Conservation (phyloP, 805 yeast genomes). For the Naumovozyma castellii region DNA sequence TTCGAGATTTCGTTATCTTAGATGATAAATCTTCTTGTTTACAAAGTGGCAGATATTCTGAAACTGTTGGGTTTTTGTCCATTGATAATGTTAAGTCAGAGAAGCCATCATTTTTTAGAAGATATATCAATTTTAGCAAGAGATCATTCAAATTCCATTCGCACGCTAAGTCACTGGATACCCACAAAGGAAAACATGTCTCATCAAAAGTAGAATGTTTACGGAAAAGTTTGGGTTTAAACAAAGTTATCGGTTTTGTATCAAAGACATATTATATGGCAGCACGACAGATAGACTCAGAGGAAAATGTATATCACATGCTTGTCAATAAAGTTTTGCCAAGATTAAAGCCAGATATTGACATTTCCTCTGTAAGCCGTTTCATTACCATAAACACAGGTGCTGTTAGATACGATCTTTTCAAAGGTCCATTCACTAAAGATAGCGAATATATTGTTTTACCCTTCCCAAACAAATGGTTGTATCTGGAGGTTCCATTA, state of each 20-base stretch:
- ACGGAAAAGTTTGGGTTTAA: conserved; percentile 43
- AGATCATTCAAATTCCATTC: conserved; percentile 64
- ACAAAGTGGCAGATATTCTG: conserved; percentile 91
- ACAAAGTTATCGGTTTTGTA: conserved; percentile 55
- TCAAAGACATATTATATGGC: conserved; percentile 56
- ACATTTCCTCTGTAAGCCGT: conserved; percentile 27
- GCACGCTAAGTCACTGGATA: conserved; percentile 35
- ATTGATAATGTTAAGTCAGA: conserved; percentile 30
- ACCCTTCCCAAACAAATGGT: conserved; percentile 81
- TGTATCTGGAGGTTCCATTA: conserved; percentile 49
- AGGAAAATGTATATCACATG: conserved; percentile 48
- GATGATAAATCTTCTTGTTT: conserved; percentile 64
- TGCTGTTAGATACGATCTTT: conserved; percentile 75
- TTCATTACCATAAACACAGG: conserved; percentile 75
- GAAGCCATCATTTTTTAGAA: conserved; percentile 38
- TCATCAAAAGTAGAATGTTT: conserved; percentile 36
- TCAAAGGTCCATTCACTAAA: conserved; percentile 71
- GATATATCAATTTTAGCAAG: conserved; percentile 75
- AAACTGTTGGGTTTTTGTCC: conserved; percentile 84
- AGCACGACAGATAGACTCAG: conserved; percentile 53
- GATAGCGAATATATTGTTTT: conserved; percentile 77
- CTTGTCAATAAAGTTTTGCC: conserved; percentile 51
- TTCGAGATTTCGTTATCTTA: conserved; percentile 67
- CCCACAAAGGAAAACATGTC: conserved; percentile 44
- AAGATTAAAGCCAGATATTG: conserved; percentile 21